Conservation (phyloP, 305 asterid species). For the Fraxinus sp. region DNA sequence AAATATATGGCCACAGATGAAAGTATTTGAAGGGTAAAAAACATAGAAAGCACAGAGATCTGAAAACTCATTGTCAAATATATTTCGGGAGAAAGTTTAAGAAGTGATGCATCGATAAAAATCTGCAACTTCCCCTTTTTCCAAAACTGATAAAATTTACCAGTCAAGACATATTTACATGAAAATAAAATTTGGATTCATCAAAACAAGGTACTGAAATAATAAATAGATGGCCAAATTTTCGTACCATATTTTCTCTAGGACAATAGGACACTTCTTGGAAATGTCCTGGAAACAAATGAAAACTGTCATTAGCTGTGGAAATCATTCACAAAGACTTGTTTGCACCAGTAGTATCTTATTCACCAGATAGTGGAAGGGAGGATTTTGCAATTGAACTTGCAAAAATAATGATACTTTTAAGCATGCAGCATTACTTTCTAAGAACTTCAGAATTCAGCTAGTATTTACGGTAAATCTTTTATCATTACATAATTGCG, state of each 20-base stretch:
- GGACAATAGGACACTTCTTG: constrained; percentile 75
- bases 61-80: neutral
- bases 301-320: constrained; percentile 16
- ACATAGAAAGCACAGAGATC: neutral
- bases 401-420: neutral
- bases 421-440: neutral
- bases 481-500: constrained; percentile 13
- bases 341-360: constrained; percentile 16
- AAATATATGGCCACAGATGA: neutral
- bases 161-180: neutral
- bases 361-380: neutral
- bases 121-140: constrained; percentile 15
- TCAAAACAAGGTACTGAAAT: constrained; percentile 2
- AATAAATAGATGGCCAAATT: constrained; percentile 19
- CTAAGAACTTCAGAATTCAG: neutral
- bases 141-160: neutral
- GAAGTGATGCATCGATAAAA: constrained; percentile 2
- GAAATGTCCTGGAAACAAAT: constrained; percentile 74
- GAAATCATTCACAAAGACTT: constrained; percentile 9
- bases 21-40: neutral
- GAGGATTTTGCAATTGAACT: neutral
- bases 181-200: neutral
- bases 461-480: neutral
- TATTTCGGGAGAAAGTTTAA: neutral
- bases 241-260: constrained; percentile 63